Base-by-base conservation (phyloP, 2,329 filamentous ascomycete species). In the Colletotrichum sp. region DNA sequence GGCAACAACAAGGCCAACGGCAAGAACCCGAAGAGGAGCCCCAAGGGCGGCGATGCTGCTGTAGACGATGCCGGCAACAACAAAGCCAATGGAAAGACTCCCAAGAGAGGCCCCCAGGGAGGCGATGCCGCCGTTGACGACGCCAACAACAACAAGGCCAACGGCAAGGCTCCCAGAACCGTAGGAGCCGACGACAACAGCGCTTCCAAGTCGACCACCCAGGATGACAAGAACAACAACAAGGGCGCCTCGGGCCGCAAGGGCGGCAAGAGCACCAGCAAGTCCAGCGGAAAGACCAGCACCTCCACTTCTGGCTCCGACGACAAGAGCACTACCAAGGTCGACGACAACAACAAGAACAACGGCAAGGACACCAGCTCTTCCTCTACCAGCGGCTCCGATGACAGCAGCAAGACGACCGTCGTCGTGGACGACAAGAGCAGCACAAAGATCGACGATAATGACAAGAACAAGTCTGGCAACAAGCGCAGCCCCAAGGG, bases 281-380 rank as follows among this genome's bases (percentile, higher is more conserved):
- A 33, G 33, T 33, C 33, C 33, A 1, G 43, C 43, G 12, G 9
- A 18, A 47, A 47, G 43, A 7, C 43, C 43, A 47, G 11, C 43
- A 33, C 33, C 33, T 33, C 38, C 38, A 43, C 38, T 1, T 18
- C 27, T 21, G 54, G 34, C 33, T 67, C 66, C 18, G 66, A 62
- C 9, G 36, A 51, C n/a, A 66, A 66, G 38, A 47, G 38, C 38
- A 47, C 38, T n/a, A 57, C 27, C 11, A 33, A 59, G 27, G 31
- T 31, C 8, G 31, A 59, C 15, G 38, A 47, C 33, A 70, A 63
- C 21, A 16, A 72, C 64, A 71, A 71, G 64, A 64, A 65, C 43
- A 71, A 68, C 64, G 67, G 24, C 21, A 71, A 68, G 64, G 69
- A 65, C 38, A 38, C 68, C 13, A 67, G 69, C 31, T 24, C 29